Conservation (phyloP, 768 basidiomycete species). For the Leccinum imitatum region DNA sequence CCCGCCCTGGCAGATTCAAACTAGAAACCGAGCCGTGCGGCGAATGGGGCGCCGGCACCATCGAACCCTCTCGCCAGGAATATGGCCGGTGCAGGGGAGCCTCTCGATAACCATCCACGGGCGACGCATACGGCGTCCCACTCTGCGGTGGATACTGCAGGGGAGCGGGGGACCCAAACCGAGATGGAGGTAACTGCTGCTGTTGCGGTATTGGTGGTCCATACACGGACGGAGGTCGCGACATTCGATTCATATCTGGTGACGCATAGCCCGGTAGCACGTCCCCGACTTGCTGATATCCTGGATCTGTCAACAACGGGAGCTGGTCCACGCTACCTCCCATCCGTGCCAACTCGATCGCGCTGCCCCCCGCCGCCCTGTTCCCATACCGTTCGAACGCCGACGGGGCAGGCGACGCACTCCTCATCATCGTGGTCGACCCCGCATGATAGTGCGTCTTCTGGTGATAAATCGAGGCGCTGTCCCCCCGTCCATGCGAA, state of each 20-base stretch:
- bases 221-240: conserved; percentile 28
- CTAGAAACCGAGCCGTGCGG: not conserved
- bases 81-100: conserved; percentile 65
- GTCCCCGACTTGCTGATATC: conserved; percentile 17
- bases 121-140: conserved; percentile 20
- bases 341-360: conserved; percentile 56
- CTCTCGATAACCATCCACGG: conserved; percentile 46
- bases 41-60: not conserved
- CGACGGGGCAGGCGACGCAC: conserved; percentile 40
- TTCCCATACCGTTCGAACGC: conserved; percentile 62
- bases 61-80: conserved; percentile 23
- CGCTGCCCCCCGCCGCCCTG: conserved; percentile 37
- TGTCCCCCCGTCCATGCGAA: conserved; percentile 34
- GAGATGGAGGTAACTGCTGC: conserved; percentile 15
- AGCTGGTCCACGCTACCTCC: conserved; percentile 53
- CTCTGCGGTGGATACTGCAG: conserved; percentile 35
- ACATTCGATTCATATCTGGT: conserved; percentile 13
- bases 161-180: conserved; percentile 40
- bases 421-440: conserved; percentile 26
- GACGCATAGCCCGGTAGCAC: conserved; percentile 26
- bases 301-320: conserved; percentile 49
- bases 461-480: conserved; percentile 40
- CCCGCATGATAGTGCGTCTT: conserved; percentile 43
- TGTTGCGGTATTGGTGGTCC: conserved; percentile 30
- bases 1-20: conserved; percentile 32